A percentile compares a stretch with the other conserved stretches of the same genome.
phyloP scores from a whole-genome alignment of 1,284 basidiomycete genomes.

The Gomphus bonarii region DNA sequence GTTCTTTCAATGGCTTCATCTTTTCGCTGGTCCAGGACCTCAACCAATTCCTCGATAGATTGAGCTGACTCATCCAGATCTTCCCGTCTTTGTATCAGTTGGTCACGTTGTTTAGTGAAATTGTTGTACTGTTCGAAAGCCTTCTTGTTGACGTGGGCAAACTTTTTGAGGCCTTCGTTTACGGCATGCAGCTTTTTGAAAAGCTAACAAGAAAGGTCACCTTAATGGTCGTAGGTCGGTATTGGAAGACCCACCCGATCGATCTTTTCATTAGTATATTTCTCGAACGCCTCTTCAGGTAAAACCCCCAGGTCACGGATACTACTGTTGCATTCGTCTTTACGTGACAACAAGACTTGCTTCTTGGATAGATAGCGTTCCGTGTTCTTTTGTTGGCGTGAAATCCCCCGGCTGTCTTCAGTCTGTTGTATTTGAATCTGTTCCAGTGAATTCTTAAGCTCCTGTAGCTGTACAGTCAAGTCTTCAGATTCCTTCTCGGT shows the following conservation, averaged over 20 bases:
- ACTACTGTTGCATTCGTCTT: constrained; percentile 88
- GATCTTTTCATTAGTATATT: constrained; percentile 76
- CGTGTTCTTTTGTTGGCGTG: constrained; percentile 87
- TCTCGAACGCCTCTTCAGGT: constrained; percentile 95
- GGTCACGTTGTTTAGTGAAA: constrained; percentile 95
- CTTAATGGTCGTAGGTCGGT: not conserved
- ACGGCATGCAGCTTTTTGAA: constrained; percentile 84
- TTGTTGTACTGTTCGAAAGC: constrained; percentile 98
- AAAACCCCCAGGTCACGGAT: constrained; percentile 95
- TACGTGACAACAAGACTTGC: constrained; percentile 73
- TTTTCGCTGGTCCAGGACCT: constrained; percentile 91
- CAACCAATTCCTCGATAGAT: constrained; percentile 92
- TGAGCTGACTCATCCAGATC: constrained; percentile 85
- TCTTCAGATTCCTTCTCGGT: constrained; percentile 66
- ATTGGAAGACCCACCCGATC: constrained; percentile 53
- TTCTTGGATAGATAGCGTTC: constrained; percentile 91
- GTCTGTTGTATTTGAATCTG: constrained; percentile 70
- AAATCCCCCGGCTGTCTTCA: constrained; percentile 79
- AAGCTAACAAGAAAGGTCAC: constrained; percentile 39
- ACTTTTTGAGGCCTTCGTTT: constrained; percentile 91
- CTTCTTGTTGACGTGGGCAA: constrained; percentile 98
- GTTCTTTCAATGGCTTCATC: constrained; percentile 98
- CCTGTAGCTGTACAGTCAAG: constrained; percentile 54
- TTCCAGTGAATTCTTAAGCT: constrained; percentile 60
- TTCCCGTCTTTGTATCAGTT: constrained; percentile 75